Evolutionary conservation across 73 alveolate genomes (phyloP).

Genomic region (Paramecium sonneborni): DNA sequence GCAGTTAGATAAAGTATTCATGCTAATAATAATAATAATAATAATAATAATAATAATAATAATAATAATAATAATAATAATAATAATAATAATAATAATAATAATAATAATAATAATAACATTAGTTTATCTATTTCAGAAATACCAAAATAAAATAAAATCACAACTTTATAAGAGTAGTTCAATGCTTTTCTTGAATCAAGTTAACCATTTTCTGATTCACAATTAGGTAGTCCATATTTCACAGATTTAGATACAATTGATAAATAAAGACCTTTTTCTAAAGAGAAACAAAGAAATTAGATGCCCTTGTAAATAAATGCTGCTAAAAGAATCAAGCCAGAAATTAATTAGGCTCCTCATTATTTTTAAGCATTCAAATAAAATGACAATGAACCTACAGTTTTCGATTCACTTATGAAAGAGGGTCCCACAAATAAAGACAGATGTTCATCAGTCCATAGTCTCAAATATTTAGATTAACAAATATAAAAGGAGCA

Average conservation of each 20-base stretch:
- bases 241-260: conserved; percentile 1
- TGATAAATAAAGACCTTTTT: background rate
- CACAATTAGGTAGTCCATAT: conserved; percentile 34
- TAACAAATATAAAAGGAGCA: conserved; percentile 17
- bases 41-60: background rate
- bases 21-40: background rate
- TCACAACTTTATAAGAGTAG: background rate
- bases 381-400: background rate
- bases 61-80: background rate
- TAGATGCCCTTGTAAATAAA: conserved; percentile 43
- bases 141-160: background rate
- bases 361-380: conserved; percentile 32
- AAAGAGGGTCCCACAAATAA: background rate
- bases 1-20: background rate
- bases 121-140: background rate
- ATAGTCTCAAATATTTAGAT: conserved; percentile 36
- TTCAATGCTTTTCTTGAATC: conserved; percentile 47
- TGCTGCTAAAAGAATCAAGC: background rate
- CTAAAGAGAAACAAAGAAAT: background rate
- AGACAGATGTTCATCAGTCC: conserved; percentile 52
- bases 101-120: background rate
- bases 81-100: too few relatives aligned
- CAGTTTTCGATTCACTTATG: conserved; percentile 20
- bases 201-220: conserved; percentile 20
- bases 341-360: background rate